These are phyloP conservation scores for Lagenidium sp. DNA, from an alignment of 352 stramenopile genomes.

Conservation along the genomic window DNA sequence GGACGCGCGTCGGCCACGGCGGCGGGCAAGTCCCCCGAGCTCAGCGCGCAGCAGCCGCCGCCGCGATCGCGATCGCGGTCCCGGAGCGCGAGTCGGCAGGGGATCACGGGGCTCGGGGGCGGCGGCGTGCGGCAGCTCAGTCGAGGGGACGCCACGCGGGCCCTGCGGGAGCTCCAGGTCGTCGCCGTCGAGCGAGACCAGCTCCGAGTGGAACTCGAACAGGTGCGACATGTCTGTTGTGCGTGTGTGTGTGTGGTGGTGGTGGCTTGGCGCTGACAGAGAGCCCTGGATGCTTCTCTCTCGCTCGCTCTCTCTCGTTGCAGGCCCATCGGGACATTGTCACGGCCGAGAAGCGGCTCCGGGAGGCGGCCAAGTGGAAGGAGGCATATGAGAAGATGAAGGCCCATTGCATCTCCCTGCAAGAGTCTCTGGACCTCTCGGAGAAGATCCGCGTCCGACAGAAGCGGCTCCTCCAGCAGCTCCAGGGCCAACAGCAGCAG, in stretches of 20 bases:
- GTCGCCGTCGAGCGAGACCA: constrained; percentile 69
- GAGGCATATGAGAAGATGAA: constrained; percentile 65
- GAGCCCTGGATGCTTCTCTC: no score
- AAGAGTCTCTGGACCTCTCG: constrained; percentile 72
- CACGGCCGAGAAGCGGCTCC: constrained; percentile 32
- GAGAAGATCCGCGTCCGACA: constrained; percentile 68
- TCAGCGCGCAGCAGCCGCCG: no score
- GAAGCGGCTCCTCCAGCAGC: constrained; percentile 69
- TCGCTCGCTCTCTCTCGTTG: no score
- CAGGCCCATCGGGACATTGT: constrained; percentile 34
- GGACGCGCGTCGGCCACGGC: no score
- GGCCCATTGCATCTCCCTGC: constrained; percentile 58
- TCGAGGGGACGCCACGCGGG: background rate
- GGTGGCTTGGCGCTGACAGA: no score
- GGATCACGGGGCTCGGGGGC: no score
- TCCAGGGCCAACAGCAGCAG: constrained; percentile 28
- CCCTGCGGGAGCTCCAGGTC: constrained; percentile 46
- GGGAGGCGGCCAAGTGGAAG: constrained; percentile 36
- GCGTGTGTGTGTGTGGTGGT: no score
- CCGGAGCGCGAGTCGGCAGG: no score
- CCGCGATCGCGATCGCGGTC: no score
- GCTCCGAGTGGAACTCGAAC: constrained; percentile 66
- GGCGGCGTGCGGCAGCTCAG: background rate
- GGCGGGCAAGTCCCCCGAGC: no score
- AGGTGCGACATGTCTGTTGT: constrained; percentile 18